Base-by-base conservation (phyloP, 2,329 filamentous ascomycete genomes). In the Capronia americana region DNA sequence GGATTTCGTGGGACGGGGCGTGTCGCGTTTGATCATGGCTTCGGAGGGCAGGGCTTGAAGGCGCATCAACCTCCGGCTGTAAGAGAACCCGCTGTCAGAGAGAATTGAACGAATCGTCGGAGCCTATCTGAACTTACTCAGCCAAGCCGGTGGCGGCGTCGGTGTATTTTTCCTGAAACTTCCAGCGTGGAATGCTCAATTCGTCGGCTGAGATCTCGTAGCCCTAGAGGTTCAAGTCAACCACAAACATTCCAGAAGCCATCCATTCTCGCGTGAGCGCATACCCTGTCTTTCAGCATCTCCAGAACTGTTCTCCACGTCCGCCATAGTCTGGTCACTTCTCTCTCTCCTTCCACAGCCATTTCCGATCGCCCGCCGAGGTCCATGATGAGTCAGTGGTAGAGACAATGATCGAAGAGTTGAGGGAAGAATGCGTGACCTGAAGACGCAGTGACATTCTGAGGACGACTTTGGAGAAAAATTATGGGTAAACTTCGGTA, bases 181-280 rank as follows among this genome's bases (percentile, higher is more conserved):
- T 86, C n/a, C 92, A 88, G 32, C 97, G 88, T 12, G 90, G 86
- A 73, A 98, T 91, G 77, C 89, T 89, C 78, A 96, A 87, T 83
- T 99, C 95, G 58, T 93, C 90, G 71, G 97, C 92, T 44, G 91
- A 86, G 50, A 99, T 86, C 76, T 96, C 91, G 81, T 99, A 99
- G 74, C 96, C 95, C 93, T 97, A 78, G 20, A 58, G 70, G 70
- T 66, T 73, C 24, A 30, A n/a, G 57, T 68, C 41, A 68, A 55
- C 50, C 54, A 17, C 60, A 53, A 14, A 50, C 10, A 24, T 32
- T 20, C 23, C 34, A 50, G 30, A 26, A 14, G 20, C 38, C 12
- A 53, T 17, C 44, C 20, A 32, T 63, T 26, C 56, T 12, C 10
- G 28, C 28, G 17, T 11, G 23, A 23, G 55, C 23, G 24, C 90